phyloP scores from a whole-genome alignment of 108 stramenopile species.

The Discostella pseudostelligera region DNA sequence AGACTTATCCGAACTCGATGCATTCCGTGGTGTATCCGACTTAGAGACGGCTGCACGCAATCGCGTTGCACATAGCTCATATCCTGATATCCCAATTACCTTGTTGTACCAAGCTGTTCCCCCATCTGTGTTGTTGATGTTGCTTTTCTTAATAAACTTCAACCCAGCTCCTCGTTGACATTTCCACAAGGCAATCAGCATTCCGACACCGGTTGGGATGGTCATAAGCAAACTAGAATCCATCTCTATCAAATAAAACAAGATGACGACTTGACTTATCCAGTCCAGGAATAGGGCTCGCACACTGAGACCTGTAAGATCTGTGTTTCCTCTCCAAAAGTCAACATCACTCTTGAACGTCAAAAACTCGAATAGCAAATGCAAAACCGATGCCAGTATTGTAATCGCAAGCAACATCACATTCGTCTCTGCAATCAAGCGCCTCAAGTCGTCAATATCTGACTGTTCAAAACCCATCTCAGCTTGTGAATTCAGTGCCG shows the following conservation, averaged over 20 bases:
- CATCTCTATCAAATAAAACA: slow-evolving; percentile 87
- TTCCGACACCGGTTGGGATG: slow-evolving; percentile 75
- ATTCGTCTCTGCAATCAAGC: slow-evolving; percentile 78
- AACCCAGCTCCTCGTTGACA: slow-evolving; percentile 75
- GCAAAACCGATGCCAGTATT: slow-evolving; percentile 87
- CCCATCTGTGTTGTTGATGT: slow-evolving; percentile 20
- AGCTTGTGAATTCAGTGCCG: slow-evolving; percentile 76
- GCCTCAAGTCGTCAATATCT: slow-evolving; percentile 89
- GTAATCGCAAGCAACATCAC: slow-evolving; percentile 86
- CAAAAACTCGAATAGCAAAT: slow-evolving; percentile 93
- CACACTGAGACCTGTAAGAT: slow-evolving; percentile 82
- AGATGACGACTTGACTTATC: slow-evolving; percentile 85
- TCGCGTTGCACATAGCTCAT: slow-evolving; percentile 69
- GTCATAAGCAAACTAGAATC: slow-evolving; percentile 88
- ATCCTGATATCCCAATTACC: slow-evolving; percentile 64
- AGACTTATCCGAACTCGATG: slow-evolving; percentile 12
- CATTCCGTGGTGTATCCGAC: slow-evolving; percentile 1
- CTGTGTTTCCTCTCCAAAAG: slow-evolving; percentile 90
- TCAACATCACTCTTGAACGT: slow-evolving; percentile 93
- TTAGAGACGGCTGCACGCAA: slow-evolving; percentile 41
- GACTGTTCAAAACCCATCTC: slow-evolving; percentile 89
- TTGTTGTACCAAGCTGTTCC: slow-evolving; percentile 55
- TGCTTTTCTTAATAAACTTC: slow-evolving; percentile 48
- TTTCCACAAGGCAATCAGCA: slow-evolving; percentile 83
- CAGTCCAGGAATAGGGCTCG: slow-evolving; percentile 85